These are phyloP conservation scores for Trichoderma hamatum DNA, from an alignment of 2,329 filamentous ascomycete genomes.

Conservation along the genomic window DNA sequence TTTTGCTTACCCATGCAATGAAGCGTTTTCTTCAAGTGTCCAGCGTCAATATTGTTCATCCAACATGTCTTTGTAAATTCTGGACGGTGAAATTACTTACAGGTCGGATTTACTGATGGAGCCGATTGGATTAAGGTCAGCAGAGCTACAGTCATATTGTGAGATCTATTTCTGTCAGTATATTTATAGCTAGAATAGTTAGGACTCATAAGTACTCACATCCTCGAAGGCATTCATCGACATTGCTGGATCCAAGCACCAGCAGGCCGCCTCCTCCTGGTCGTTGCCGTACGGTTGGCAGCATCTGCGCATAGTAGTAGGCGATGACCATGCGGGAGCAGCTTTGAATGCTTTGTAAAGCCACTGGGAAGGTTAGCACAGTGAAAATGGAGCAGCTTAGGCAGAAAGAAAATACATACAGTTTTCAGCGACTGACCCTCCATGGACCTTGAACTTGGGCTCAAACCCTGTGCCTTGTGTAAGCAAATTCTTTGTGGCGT, in stretches of 20 bases:
- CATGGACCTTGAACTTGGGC: conserved; percentile 55
- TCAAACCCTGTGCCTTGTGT: conserved; percentile 61
- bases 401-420: not conserved
- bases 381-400: not conserved
- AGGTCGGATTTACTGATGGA: conserved; percentile 64
- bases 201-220: not conserved
- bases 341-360: conserved; percentile 68
- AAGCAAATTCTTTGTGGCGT: not conserved
- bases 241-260: conserved; percentile 37
- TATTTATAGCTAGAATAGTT: too few relatives aligned
- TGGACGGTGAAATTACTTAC: not conserved
- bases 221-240: conserved; percentile 32
- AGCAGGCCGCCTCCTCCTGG: conserved; percentile 35
- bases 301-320: conserved; percentile 40
- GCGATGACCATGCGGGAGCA: conserved; percentile 62
- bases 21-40: conserved; percentile 54
- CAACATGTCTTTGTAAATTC: not conserved
- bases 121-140: conserved; percentile 61
- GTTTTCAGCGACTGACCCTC: conserved; percentile 36
- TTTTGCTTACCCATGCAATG: conserved; percentile 57
- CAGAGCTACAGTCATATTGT: conserved; percentile 52
- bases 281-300: conserved; percentile 31
- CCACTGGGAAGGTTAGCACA: conserved; percentile 40
- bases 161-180: not conserved
- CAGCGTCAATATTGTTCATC: not conserved